Percentiles rank a stretch among this genome's conserved stretches.
Evolutionary conservation across 2,329 filamentous ascomycete genomes (phyloP).

Genomic region (Simplicillium sp.): DNA sequence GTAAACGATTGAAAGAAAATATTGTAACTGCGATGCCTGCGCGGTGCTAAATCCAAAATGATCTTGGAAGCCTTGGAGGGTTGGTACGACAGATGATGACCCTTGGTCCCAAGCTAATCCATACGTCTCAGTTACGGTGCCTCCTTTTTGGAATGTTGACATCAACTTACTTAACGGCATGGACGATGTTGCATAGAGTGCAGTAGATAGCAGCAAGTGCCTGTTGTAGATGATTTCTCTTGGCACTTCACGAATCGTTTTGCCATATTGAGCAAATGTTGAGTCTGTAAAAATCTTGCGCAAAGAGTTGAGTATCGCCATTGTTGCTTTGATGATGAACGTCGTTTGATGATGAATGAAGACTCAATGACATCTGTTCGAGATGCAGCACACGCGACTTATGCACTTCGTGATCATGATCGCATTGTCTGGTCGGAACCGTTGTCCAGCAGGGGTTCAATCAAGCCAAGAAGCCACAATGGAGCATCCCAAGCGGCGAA

Average conservation of each 20-base stretch:
- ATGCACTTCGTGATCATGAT: too few species aligned
- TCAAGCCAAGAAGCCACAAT: neutral
- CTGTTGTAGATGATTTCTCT: conserved; percentile 1
- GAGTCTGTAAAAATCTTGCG: neutral
- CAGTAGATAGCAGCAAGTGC: neutral
- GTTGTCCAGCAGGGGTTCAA: too few species aligned
- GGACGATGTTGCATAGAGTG: conserved; percentile 1
- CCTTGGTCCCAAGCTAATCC: conserved; percentile 12
- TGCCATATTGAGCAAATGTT: conserved; percentile 1
- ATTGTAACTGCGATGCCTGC: conserved; percentile 13
- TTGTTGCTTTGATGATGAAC: neutral
- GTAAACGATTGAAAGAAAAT: conserved; percentile 26
- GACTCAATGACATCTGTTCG: neutral
- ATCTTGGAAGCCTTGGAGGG: conserved; percentile 23
- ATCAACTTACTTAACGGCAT: neutral
- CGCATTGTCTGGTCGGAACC: too few species aligned
- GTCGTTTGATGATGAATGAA: neutral
- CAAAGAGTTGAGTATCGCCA: neutral
- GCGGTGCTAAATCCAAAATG: conserved; percentile 18
- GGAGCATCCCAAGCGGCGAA: neutral
- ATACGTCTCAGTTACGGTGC: neutral
- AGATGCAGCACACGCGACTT: neutral
- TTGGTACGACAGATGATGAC: conserved; percentile 17
- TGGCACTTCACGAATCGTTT: neutral
- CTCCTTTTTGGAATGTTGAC: neutral